Base-by-base conservation (phyloP, 495 filamentous ascomycete genomes). In the Sabuloglossum arenarium region DNA sequence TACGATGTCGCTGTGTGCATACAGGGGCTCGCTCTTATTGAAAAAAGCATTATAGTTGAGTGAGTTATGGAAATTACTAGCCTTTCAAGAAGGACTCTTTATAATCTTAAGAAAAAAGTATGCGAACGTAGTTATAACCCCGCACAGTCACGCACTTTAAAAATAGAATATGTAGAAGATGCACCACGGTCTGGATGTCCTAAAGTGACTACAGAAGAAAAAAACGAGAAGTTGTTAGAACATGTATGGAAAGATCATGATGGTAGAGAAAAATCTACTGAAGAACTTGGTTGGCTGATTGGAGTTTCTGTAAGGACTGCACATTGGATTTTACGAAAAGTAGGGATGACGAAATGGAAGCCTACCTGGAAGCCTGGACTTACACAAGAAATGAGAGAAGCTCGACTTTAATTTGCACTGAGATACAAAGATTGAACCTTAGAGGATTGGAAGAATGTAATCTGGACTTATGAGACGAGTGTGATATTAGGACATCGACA, bases 121-220 rank as follows among this genome's bases (percentile, higher is more conserved):
- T 42, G 55, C 6, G 14, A 42, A 30, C 49, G 55, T 0, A 42
- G 55, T 2, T 57, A 57, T 42, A 27, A 57, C 43, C 55, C 55
- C 25, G 46, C 23, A 16, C 45, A 21, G 19, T 57, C 55, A 24
- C 64, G 70, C 14, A 67, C 68, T 43, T 69, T 72, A 54, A 67
- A 68, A 54, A 68, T 71, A 61, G 64, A 66, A 54, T 71, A 71
- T 54, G 58, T 70, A 24, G 69, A 71, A 32, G 60, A 63, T 23
- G 67, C 55, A 25, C 55, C 55, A 6, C 55, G 55, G 14, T 57
- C 55, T n/a, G 55, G 55, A 23, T 42, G 55, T 11, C 55, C 50
- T n/a, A 55, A 29, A 8, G 16, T 8, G 16, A 16, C 34, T 8
- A 39, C 34, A 39, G 34, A 39, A 8, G 34, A 39, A 16, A 39